Evolutionary conservation across 495 filamentous ascomycete species (phyloP).

Genomic region (Astrothelium macrocarpum): DNA sequence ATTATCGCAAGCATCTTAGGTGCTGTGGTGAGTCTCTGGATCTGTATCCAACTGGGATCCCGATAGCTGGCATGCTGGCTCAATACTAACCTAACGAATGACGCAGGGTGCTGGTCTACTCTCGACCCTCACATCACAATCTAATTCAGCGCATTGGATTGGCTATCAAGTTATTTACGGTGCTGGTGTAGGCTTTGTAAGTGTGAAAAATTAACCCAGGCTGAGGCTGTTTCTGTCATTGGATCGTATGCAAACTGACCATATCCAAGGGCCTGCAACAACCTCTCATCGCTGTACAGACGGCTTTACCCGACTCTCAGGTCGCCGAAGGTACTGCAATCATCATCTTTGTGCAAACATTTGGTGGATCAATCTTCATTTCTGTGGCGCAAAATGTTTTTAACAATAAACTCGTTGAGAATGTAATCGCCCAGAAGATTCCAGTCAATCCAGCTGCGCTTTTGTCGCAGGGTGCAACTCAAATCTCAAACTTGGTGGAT

Average conservation of each 20-base stretch:
- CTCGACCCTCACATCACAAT: constrained; percentile 51
- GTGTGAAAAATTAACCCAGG: neutral
- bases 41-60: constrained; percentile 52
- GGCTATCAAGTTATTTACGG: constrained; percentile 68
- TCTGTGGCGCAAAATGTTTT: constrained; percentile 68
- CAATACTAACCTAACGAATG: constrained; percentile 21
- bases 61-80: neutral
- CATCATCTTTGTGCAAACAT: constrained; percentile 60
- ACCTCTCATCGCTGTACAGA: constrained; percentile 59
- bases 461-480: constrained; percentile 56
- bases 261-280: constrained; percentile 48
- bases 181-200: constrained; percentile 52
- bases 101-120: constrained; percentile 60
- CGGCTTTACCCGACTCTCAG: constrained; percentile 51
- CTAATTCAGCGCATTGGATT: constrained; percentile 55
- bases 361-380: constrained; percentile 60
- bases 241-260: no score
- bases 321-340: constrained; percentile 39
- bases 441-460: constrained; percentile 41
- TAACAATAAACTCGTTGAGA: constrained; percentile 54
- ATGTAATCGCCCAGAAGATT: constrained; percentile 42
- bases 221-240: neutral
- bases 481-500: constrained; percentile 37
- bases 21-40: neutral
- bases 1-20: constrained; percentile 47